Evolutionary conservation across 495 filamentous ascomycete species (phyloP).

Genomic region (Annulohypoxylon moriforme): DNA sequence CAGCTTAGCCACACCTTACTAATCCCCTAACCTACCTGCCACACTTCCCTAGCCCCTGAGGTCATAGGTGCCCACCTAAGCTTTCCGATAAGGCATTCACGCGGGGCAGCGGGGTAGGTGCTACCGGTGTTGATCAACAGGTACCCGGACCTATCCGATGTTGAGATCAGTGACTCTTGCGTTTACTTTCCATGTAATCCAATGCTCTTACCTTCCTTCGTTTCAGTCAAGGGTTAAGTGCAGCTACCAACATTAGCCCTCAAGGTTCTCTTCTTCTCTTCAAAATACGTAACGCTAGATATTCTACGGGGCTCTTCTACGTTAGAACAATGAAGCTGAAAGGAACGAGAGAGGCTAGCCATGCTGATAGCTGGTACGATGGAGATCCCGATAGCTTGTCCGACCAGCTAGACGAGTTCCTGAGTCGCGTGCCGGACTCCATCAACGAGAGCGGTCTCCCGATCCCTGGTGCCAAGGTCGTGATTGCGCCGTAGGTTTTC

Average conservation of each 20-base stretch:
- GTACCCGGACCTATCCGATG: constrained; percentile 38
- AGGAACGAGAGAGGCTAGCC: constrained; percentile 70
- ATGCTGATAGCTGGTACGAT: constrained; percentile 81
- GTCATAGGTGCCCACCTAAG: constrained; percentile 10
- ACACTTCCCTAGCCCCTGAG: background rate
- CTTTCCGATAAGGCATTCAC: constrained; percentile 30
- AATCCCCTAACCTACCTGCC: background rate
- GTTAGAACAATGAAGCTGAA: constrained; percentile 43
- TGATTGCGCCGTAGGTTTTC: constrained; percentile 91
- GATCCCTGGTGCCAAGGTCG: constrained; percentile 79
- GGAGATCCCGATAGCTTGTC: constrained; percentile 67
- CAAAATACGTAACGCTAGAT: background rate
- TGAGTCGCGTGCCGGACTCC: constrained; percentile 74
- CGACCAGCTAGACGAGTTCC: constrained; percentile 79
- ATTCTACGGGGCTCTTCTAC: constrained; percentile 3
- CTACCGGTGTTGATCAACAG: constrained; percentile 35
- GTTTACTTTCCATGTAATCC: too few relatives aligned
- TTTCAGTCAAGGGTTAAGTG: background rate
- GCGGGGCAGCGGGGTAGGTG: constrained; percentile 44
- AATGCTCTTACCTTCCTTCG: constrained; percentile 1
- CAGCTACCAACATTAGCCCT: background rate
- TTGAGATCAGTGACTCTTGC: background rate
- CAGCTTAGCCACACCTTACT: background rate
- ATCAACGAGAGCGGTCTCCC: constrained; percentile 73
- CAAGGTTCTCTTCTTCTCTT: background rate